phyloP scores from a whole-genome alignment of 257 asterid genomes.

The Solanum bukasovii region DNA sequence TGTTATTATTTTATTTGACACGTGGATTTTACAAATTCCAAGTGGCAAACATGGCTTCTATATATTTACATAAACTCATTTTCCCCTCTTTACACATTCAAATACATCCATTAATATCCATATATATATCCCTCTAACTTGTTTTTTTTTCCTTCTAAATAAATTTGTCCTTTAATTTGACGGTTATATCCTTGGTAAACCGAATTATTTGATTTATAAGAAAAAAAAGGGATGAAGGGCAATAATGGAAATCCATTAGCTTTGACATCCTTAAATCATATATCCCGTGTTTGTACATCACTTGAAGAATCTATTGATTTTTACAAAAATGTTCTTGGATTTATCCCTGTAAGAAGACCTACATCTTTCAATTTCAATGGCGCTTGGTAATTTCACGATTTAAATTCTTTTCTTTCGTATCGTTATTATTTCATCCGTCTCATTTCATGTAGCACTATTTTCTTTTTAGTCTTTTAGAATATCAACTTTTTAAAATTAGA shows the following conservation, averaged over 20 bases:
- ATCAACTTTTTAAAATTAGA: no score
- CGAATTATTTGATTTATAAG: background rate
- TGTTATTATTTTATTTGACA: no score
- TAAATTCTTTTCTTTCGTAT: background rate
- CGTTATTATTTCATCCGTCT: background rate
- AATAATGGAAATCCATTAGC: slow-evolving; percentile 51
- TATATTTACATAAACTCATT: background rate
- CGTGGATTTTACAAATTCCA: background rate
- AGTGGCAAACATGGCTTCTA: background rate
- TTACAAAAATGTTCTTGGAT: slow-evolving; percentile 69
- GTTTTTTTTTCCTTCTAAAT: background rate
- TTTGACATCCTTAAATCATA: slow-evolving; percentile 73
- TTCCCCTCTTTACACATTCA: background rate
- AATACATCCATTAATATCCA: background rate
- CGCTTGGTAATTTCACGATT: slow-evolving; percentile 19
- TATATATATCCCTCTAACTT: no score
- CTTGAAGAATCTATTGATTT: slow-evolving; percentile 71
- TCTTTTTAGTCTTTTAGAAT: no score
- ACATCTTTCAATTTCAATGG: slow-evolving; percentile 73
- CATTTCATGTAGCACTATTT: background rate
- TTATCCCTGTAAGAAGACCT: slow-evolving; percentile 71
- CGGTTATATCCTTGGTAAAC: background rate
- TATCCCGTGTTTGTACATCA: slow-evolving; percentile 71
- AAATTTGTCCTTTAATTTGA: background rate
- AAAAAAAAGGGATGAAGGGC: slow-evolving; percentile 34